Evolutionary conservation across 371 early-diverging fungal species (phyloP).

Genomic region (Lichtheimia corymbifera): DNA sequence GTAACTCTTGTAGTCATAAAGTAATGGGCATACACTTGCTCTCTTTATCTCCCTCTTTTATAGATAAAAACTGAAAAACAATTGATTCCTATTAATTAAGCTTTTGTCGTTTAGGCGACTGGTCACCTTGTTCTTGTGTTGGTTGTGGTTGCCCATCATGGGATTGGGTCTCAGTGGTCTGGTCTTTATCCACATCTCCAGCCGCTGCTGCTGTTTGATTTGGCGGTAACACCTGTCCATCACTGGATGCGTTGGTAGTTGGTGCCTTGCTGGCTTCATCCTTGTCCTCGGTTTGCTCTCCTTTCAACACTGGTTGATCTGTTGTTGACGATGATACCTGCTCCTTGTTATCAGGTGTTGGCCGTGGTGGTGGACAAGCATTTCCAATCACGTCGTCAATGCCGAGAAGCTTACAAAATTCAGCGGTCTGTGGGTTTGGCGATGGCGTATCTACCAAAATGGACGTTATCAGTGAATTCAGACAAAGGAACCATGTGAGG

Average conservation of each 20-base stretch:
- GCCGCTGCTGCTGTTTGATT: too few species aligned
- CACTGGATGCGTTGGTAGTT: neutral
- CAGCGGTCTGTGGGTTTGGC: constrained; percentile 72
- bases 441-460: constrained; percentile 33
- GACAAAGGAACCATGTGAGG: too few species aligned
- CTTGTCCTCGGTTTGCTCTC: neutral
- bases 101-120: neutral
- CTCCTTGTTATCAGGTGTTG: neutral
- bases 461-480: constrained; percentile 33
- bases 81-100: neutral
- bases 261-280: neutral
- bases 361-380: neutral
- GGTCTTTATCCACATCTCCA: too few species aligned
- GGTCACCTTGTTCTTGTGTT: neutral
- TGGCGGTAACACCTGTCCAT: too few species aligned
- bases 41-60: neutral
- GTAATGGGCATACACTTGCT: neutral
- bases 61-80: neutral
- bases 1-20: neutral
- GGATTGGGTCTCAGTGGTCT: too few species aligned
- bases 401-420: constrained; percentile 60
- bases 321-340: neutral
- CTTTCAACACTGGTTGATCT: neutral
- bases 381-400: constrained; percentile 60
- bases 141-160: too few species aligned